Base-by-base conservation (phyloP, 176 grass and related monocot species). In the Avena atlantica region DNA sequence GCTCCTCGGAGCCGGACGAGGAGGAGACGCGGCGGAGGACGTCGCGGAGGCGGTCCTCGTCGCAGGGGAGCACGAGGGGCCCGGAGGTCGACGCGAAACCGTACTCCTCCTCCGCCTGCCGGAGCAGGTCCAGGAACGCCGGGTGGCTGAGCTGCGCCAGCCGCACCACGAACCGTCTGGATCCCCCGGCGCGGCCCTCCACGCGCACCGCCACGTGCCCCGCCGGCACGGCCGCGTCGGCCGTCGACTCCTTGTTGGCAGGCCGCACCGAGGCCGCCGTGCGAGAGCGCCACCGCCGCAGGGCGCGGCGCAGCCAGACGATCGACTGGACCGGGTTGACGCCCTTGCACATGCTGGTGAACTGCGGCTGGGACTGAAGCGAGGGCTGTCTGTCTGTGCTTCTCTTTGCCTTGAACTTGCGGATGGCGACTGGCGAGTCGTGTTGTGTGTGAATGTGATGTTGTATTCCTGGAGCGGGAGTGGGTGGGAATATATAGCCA, bases 91-190 rank as follows among this genome's bases (percentile, higher is more conserved):
- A 51, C 49, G 49, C 11, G 49, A 51, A 51, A 57, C 87, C 87
- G 83, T 89, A 89, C 87, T 89, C 84, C 79, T 86, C 86, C 87
- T 79, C 83, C 34, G 90, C 84, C 74, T 86, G 79, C 48, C 11
- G 63, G 5, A 92, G 83, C 56, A 92, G 74, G 74, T 83, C 83
- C 65, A 40, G 56, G 65, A 89, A 92, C 4, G 72, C 82, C 48
- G 84, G 83, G 87, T 92, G 90, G 21, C 6, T 25, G n/a, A 74
- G 71, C 6, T 74, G 71, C 21, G 72, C 72, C 47, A 75, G 21
- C 6, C 20, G 72, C 72, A 75, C 72, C 21, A 51, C 12, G 45
- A 75, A 75, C 44, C 20, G 40, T 42, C 6, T 42, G 4, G 40
- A 42, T 5, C 5, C 40, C 40, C 40, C 40, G 40, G 40, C 6